These are phyloP conservation scores for Cladorrhinum sp. DNA, from an alignment of 2,329 filamentous ascomycete species.

Conservation along the genomic window DNA sequence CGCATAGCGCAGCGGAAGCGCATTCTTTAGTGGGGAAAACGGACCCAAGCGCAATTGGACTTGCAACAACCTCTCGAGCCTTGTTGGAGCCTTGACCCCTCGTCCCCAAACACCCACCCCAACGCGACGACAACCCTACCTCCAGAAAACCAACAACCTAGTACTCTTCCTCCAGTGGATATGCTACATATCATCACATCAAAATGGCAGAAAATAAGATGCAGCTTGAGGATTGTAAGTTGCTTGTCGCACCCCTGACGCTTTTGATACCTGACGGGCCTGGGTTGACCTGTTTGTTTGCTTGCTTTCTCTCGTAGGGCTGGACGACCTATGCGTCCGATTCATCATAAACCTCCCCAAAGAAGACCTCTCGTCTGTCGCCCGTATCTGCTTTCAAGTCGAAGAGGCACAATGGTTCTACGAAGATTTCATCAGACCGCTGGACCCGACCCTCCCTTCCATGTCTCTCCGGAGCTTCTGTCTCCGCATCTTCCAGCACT, in stretches of 20 bases:
- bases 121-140: not conserved
- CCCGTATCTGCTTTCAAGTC: slow-evolving; percentile 96
- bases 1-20: not conserved
- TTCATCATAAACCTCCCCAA: slow-evolving; percentile 96
- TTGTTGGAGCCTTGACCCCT: not conserved
- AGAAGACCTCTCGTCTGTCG: slow-evolving; percentile 84
- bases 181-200: slow-evolving; percentile 57
- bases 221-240: slow-evolving; percentile 83
- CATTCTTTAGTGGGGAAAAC: not conserved
- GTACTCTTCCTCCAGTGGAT: slow-evolving; percentile 38
- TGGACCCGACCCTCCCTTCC: slow-evolving; percentile 79
- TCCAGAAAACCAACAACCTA: not conserved
- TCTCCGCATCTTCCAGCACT: slow-evolving; percentile 88
- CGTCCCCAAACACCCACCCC: not conserved
- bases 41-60: not conserved
- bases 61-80: not conserved
- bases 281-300: slow-evolving; percentile 1
- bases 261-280: not conserved
- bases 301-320: slow-evolving; percentile 53
- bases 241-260: not conserved
- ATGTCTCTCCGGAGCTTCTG: slow-evolving; percentile 84
- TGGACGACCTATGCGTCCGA: slow-evolving; percentile 96
- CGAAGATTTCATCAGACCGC: slow-evolving; percentile 95
- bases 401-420: slow-evolving; percentile 99
- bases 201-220: slow-evolving; percentile 75